Evolutionary conservation across 257 asterid genomes (phyloP).

Genomic region (Scutellaria galericulata): DNA sequence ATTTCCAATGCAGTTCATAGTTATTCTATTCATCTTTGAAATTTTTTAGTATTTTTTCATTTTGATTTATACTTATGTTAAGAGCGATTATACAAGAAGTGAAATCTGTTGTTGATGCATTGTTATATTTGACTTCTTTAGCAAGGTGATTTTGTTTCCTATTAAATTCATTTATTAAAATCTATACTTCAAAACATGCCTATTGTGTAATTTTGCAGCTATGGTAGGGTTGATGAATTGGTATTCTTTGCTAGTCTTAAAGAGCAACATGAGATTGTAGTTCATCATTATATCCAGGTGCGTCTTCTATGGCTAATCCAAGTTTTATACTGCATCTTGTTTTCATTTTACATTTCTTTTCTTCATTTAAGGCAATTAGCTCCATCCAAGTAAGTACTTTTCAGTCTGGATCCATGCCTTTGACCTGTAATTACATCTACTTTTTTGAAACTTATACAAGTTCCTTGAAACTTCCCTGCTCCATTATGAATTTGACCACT

Average conservation of each 20-base stretch:
- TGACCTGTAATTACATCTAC: conserved; percentile 16
- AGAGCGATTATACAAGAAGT: conserved; percentile 16
- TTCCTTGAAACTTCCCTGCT: conserved; percentile 21
- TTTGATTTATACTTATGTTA: conserved; percentile 10
- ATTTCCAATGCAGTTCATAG: conserved; percentile 20
- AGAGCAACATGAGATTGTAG: conserved; percentile 92
- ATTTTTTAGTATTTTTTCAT: conserved; percentile 6
- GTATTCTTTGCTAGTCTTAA: conserved; percentile 95
- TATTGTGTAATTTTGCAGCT: conserved; percentile 61
- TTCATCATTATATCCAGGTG: conserved; percentile 97
- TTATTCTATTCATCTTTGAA: conserved; percentile 2
- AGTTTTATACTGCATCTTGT: conserved; percentile 5
- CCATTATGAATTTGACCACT: conserved; percentile 3
- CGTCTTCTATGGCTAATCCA: conserved; percentile 33
- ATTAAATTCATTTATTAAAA: conserved; percentile 22
- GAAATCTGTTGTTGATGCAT: conserved; percentile 21
- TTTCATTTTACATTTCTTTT: conserved; percentile 17
- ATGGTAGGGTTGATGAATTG: conserved; percentile 95
- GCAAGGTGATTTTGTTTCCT: conserved; percentile 23
- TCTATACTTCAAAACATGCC: conserved; percentile 31
- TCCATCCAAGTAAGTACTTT: background rate
- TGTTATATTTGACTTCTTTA: conserved; percentile 28
- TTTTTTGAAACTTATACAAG: conserved; percentile 9
- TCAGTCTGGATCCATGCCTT: conserved; percentile 13
- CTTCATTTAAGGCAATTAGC: conserved; percentile 18